Evolutionary conservation across 2,329 filamentous ascomycete species (phyloP), one percentile per base, ranked within the genome.

Genomic region (Diaporthe ilicicola): DNA sequence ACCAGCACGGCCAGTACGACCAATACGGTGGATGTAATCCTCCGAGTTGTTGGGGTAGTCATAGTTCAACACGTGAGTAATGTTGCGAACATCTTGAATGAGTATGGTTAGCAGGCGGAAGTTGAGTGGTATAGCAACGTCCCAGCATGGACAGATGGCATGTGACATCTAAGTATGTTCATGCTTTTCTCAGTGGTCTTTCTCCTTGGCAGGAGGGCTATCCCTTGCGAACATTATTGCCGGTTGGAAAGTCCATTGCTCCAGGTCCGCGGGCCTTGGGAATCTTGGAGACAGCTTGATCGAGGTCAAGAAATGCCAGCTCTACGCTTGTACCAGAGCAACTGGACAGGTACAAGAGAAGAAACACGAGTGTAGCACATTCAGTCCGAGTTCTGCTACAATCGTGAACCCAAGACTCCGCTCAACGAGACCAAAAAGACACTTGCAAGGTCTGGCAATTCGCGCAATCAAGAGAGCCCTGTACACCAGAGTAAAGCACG

Each of bases 21-120:
- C 96, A 83, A 95, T 96, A 83, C 96, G 93, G 82, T 98, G 96
- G 77, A 98, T 97, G 80, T 98, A 98, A 81, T 98, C 95, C 87
- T 99, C 96, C 79, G 96, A 91, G 85, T 98, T 98, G 88, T 98
- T 98, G 83, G 95, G 95, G 85, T 98, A 98, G 84, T 98, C 96
- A 93, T 98, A 98, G 91, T 98, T 98, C 87, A 99, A 90, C 86
- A 99, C 96, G 87, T 99, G 96, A 86, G 96, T 98, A 88, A 99
- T 99, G 90, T 99, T 97, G 87, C 95, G 95, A 88, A 99, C 96
- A 93, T 99, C 96, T 98, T 98, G 81, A 80, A 87, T 83, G 86
- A 82, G 88, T 84, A 90, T 64, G 88, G 93, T 97, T 97, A 97
- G 94, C 86, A 89, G 87, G 84, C 85, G 86, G 87, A 83, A 83